phyloP scores from a whole-genome alignment of 108 stramenopile species.

The Parietichytrium sp. region DNA sequence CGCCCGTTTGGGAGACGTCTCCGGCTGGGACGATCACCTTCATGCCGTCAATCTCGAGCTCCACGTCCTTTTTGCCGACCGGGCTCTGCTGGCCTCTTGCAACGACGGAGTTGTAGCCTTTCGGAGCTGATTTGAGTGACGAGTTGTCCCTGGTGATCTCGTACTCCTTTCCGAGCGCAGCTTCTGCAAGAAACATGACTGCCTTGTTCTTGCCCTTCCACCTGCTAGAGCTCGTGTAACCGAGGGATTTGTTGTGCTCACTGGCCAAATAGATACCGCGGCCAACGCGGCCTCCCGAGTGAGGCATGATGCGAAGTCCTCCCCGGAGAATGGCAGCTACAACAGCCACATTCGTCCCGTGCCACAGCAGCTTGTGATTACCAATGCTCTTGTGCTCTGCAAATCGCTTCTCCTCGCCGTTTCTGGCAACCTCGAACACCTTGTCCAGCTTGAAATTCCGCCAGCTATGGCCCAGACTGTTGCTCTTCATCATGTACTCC shows the following conservation, averaged over 20 bases:
- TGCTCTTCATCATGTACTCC: slow-evolving; percentile 33
- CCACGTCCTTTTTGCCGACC: slow-evolving; percentile 28
- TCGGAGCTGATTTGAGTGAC: slow-evolving; percentile 49
- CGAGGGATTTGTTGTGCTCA: slow-evolving; percentile 55
- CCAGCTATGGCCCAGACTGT: not conserved
- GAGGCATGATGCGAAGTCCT: slow-evolving; percentile 67
- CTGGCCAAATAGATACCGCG: slow-evolving; percentile 60
- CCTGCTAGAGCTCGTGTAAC: slow-evolving; percentile 48
- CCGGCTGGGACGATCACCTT: slow-evolving; percentile 53
- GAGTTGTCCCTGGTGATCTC: slow-evolving; percentile 50
- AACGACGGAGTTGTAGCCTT: slow-evolving; percentile 60
- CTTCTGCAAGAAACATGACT: slow-evolving; percentile 62
- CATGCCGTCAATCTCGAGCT: slow-evolving; percentile 51
- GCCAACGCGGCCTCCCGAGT: slow-evolving; percentile 64
- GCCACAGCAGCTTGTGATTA: slow-evolving; percentile 62
- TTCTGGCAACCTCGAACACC: slow-evolving; percentile 55
- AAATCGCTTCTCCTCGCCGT: slow-evolving; percentile 56
- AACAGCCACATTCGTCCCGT: slow-evolving; percentile 66
- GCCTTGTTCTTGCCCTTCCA: slow-evolving; percentile 47
- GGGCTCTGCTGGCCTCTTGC: slow-evolving; percentile 53
- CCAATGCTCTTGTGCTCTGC: slow-evolving; percentile 48
- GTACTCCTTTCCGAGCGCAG: slow-evolving; percentile 56
- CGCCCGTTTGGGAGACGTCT: not conserved
- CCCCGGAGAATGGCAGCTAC: slow-evolving; percentile 63
- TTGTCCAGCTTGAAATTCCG: slow-evolving; percentile 42